Evolutionary conservation across 208 protist species (phyloP), one percentile per base, ranked within the genome.

Genomic region (Trypanosoma boissoni): DNA sequence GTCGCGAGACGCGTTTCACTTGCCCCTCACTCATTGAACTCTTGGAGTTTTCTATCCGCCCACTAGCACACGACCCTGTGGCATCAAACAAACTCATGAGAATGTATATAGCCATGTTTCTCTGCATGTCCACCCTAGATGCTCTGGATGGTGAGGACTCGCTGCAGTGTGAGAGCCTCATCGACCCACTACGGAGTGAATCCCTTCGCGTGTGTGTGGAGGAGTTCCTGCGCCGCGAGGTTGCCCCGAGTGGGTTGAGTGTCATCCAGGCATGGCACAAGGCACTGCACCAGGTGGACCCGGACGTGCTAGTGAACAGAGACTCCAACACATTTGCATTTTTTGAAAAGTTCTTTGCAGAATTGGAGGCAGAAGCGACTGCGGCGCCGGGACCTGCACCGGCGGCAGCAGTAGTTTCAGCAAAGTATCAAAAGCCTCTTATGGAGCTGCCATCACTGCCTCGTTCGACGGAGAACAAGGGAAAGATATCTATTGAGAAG

Each of bases 91-190:
- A 74, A 48, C 34, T 93, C 41, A 91, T 92, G 81, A 58, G 76
- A n/a, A 55, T 94, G 58, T 96, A 91, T 79, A 70, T 74, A 59
- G 83, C 80, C 57, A 76, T 95, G 27, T 72, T 96, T 23, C 88
- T 93, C 72, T 89, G 91, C 56, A 89, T 94, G 78, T 85, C 80
- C 64, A 96, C 92, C 75, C 78, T 93, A 56, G 84, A 96, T 56
- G 78, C 86, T 9, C 69, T 96, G 46, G 75, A 57, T 36, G 86
- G 67, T 2, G 78, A 88, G 14, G 34, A 58, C 3, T 56, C 56
- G 48, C 42, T 87, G 24, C 54, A 62, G 6, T 24, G 52, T 26
- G 78, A 78, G 5, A 79, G 80, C 18, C 50, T 92, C 24, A 59
- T 88, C 29, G 73, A 68, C n/a, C 78, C 91, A 68, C 74, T 95